Evolutionary conservation across 768 basidiomycete genomes (phyloP), one percentile per base, ranked within the genome.

Genomic region (Russula dissimulans): DNA sequence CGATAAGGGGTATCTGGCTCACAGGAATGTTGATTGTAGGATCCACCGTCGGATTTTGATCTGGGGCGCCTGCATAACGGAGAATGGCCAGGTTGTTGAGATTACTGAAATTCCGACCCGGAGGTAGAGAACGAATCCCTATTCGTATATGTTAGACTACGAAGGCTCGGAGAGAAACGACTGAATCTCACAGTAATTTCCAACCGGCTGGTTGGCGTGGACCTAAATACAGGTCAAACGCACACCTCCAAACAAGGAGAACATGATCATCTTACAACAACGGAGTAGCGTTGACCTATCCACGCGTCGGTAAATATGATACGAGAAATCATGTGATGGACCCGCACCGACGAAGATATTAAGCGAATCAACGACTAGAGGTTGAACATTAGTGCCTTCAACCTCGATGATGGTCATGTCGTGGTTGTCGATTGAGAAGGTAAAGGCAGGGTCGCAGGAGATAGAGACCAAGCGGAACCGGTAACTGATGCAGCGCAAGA

Each of bases 401-500:
- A 66, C 71, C 54, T 71, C 70, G 39, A 72, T 72, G 29, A 72
- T 49, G 4, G 68, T 69, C 64, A 72, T 42, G 7, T 51, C 26
- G 51, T 72, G 71, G 3, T 48, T 50, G 26, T 70, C 69, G 39
- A 70, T 70, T 17, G 68, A 67, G 61, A 72, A 70, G 3, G 38
- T 52, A 51, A 62, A 70, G 50, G 57, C 56, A 5, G 71, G 68
- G 72, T 73, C 68, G 66, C 84, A 85, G 18, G 81, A 79, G 11
- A 78, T 74, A 5, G 74, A 71, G 32, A 85, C 59, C 4, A 86
- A 42, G 5, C 83, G 77, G 71, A 85, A 79, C 12, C 84, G 77
- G 63, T 84, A 84, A 4, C 80, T 75, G 54, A 15, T 50, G 67
- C 69, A 14, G 41, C 11, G 29, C 32, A 18, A 17, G 12, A 45